phyloP scores from a whole-genome alignment of 1,139 yeast genomes.

The Petasospora rhodanensis region DNA sequence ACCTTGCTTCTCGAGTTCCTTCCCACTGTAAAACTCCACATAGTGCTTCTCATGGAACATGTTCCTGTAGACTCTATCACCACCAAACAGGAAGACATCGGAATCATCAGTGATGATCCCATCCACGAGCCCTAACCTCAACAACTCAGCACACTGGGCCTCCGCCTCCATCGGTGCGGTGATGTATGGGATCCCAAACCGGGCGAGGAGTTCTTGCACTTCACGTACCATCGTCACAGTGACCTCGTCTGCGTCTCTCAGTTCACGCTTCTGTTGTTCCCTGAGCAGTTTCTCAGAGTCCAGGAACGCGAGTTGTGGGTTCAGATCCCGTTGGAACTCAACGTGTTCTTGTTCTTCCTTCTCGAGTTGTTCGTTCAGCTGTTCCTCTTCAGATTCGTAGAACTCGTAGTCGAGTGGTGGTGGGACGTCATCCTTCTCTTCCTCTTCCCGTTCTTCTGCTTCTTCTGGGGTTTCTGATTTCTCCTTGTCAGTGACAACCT shows the following conservation, averaged over 20 bases:
- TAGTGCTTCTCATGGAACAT: constrained; percentile 92
- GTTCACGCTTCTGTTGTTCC: constrained; percentile 56
- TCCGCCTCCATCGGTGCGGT: constrained; percentile 99
- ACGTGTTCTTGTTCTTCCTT: constrained; percentile 73
- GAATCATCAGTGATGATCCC: constrained; percentile 97
- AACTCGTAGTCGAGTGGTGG: constrained; percentile 50
- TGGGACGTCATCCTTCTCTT: constrained; percentile 8
- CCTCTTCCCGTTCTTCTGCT: background rate
- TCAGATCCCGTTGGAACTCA: constrained; percentile 49
- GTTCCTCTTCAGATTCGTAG: constrained; percentile 76
- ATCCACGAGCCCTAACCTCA: constrained; percentile 68
- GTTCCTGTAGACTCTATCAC: constrained; percentile 77
- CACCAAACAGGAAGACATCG: constrained; percentile 94
- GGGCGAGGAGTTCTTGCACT: constrained; percentile 77
- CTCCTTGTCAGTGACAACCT: constrained; percentile 15
- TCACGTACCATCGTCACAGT: constrained; percentile 82
- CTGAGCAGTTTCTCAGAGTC: constrained; percentile 50
- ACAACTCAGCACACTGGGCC: constrained; percentile 89
- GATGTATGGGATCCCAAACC: constrained; percentile 91
- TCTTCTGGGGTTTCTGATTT: constrained; percentile 1
- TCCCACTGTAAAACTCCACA: constrained; percentile 76
- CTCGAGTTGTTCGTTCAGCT: constrained; percentile 45
- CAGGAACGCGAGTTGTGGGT: constrained; percentile 22
- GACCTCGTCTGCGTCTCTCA: constrained; percentile 89
- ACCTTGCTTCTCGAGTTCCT: constrained; percentile 65